These are phyloP conservation scores for Rhizophlyctis rosea DNA, from an alignment of 192 early-diverging fungal species.

Conservation along the genomic window DNA sequence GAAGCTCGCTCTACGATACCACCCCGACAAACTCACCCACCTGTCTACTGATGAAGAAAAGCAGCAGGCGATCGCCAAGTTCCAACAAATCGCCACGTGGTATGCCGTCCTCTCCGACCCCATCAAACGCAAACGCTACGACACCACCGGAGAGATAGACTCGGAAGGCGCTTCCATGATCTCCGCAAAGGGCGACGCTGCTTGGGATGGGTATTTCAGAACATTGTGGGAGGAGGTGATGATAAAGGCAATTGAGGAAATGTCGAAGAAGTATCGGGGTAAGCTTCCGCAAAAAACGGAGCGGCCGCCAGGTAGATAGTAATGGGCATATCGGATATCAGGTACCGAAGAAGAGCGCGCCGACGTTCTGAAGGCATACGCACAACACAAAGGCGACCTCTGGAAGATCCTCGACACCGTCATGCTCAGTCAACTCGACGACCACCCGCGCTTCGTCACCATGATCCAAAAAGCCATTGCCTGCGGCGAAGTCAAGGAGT, in stretches of 20 bases:
- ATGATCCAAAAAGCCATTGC: slow-evolving; percentile 68
- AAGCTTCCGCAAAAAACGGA: not conserved
- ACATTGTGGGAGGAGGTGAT: slow-evolving; percentile 69
- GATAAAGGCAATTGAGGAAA: slow-evolving; percentile 71
- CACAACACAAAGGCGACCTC: slow-evolving; percentile 65
- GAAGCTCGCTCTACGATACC: slow-evolving; percentile 36
- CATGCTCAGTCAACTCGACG: slow-evolving; percentile 56
- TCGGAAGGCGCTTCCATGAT: slow-evolving; percentile 48
- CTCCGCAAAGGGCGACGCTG: slow-evolving; percentile 20
- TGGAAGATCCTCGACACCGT: slow-evolving; percentile 64
- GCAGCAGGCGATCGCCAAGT: slow-evolving; percentile 57
- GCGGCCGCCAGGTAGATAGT: too few relatives aligned
- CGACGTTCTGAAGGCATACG: slow-evolving; percentile 70
- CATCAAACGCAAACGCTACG: slow-evolving; percentile 61
- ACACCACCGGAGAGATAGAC: slow-evolving; percentile 66
- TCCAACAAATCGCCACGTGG: slow-evolving; percentile 72
- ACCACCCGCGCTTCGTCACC: slow-evolving; percentile 58
- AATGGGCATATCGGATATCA: slow-evolving; percentile 6
- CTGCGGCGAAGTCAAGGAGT: slow-evolving; percentile 46
- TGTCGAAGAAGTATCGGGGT: slow-evolving; percentile 69
- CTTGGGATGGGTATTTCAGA: slow-evolving; percentile 79
- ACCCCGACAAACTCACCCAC: slow-evolving; percentile 40
- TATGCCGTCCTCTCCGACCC: slow-evolving; percentile 75
- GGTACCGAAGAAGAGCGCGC: slow-evolving; percentile 70
- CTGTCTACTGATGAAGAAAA: slow-evolving; percentile 28